Evolutionary conservation across 768 basidiomycete genomes (phyloP).

Genomic region (Suillus ampliporus): DNA sequence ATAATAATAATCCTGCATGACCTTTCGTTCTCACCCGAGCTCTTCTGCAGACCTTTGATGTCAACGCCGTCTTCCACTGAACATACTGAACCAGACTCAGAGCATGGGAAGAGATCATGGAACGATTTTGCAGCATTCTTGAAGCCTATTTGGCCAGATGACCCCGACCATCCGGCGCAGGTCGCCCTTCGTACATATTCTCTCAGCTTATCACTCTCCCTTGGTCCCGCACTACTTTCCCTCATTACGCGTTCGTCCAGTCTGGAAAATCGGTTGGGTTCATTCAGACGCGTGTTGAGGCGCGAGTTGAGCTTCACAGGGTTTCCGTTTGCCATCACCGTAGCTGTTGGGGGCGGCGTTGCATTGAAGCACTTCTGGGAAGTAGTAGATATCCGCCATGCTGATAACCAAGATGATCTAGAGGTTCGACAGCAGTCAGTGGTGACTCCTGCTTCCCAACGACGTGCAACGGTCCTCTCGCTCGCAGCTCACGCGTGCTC

Average conservation of each 20-base stretch:
- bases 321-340: conserved; percentile 72
- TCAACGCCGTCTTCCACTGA: conserved; percentile 4
- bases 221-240: conserved; percentile 66
- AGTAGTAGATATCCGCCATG: conserved; percentile 16
- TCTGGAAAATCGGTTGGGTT: conserved; percentile 23
- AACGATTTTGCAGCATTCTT: conserved; percentile 20
- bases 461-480: not conserved
- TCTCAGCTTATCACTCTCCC: conserved; percentile 65
- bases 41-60: not conserved
- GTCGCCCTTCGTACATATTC: conserved; percentile 71
- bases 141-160: conserved; percentile 29
- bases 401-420: not conserved
- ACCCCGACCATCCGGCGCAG: conserved; percentile 56
- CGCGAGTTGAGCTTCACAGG: conserved; percentile 66
- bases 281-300: conserved; percentile 45
- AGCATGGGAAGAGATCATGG: conserved; percentile 2
- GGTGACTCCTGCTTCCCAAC: not conserved
- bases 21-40: not conserved
- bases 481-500: conserved; percentile 4
- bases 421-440: not conserved
- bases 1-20: not conserved
- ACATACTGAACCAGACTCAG: conserved; percentile 13
- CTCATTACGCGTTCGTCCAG: conserved; percentile 29
- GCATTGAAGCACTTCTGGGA: conserved; percentile 54
- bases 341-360: conserved; percentile 68